Evolutionary conservation across 129 eudicot genomes (phyloP).

Genomic region (Helianthus annuus): HanXRQr2.0-SUNRISE NC_035446.2:102524643-102525142

Average conservation of each 20-base stretch:
- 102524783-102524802: slow-evolving; percentile 1
- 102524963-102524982: slow-evolving; percentile 32
- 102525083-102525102: neutral
- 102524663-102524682: neutral
- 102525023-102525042: slow-evolving; percentile 22
- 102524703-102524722: neutral
- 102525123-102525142: neutral
- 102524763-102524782: neutral
- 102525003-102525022: slow-evolving; percentile 38
- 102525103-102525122: neutral
- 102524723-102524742: neutral
- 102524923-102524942: slow-evolving; percentile 44
- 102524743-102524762: slow-evolving; percentile 16
- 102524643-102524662: slow-evolving; percentile 6
- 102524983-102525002: slow-evolving; percentile 47
- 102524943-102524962: slow-evolving; percentile 34
- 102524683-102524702: neutral
- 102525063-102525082: neutral
- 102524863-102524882: neutral
- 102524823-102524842: slow-evolving; percentile 47
- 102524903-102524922: neutral
- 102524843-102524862: slow-evolving; percentile 4
- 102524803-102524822: slow-evolving; percentile 22
- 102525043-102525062: neutral
- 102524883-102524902: neutral